These are phyloP conservation scores for Arbutus unedo DNA, from an alignment of 148 eudicot species.

Conservation along the genomic window DNA sequence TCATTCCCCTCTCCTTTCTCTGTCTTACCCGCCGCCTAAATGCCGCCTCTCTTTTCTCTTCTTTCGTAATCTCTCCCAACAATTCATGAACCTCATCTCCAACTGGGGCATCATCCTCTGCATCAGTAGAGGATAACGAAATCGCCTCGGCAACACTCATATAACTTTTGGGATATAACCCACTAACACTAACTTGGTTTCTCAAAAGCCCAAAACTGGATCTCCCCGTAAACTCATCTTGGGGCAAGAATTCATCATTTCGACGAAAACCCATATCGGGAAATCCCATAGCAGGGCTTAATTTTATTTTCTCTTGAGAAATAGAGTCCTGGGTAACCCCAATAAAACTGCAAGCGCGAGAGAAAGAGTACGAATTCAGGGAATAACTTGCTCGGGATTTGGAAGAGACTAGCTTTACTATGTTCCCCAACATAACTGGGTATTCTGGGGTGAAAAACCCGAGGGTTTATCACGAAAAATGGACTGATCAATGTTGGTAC, in stretches of 20 bases:
- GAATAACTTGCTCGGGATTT: slow-evolving; percentile 29
- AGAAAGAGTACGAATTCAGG: slow-evolving; percentile 20
- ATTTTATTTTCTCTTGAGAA: slow-evolving; percentile 25
- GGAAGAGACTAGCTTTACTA: slow-evolving; percentile 37
- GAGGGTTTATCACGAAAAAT: slow-evolving; percentile 22
- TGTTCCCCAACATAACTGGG: slow-evolving; percentile 61
- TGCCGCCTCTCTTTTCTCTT: slow-evolving; percentile 35
- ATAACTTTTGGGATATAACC: slow-evolving; percentile 49
- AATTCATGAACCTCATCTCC: slow-evolving; percentile 61
- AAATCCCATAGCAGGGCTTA: slow-evolving; percentile 27
- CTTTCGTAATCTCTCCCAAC: slow-evolving; percentile 56
- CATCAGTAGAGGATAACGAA: slow-evolving; percentile 36
- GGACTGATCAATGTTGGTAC: slow-evolving; percentile 21
- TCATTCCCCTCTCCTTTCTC: slow-evolving; percentile 35
- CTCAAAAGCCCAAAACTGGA: slow-evolving; percentile 25
- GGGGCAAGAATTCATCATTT: slow-evolving; percentile 25
- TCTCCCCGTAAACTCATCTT: slow-evolving; percentile 30
- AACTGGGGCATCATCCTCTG: slow-evolving; percentile 46
- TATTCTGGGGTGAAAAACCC: slow-evolving; percentile 15
- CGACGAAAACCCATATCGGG: slow-evolving; percentile 41
- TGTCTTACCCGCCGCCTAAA: slow-evolving; percentile 5
- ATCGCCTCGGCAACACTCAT: slow-evolving; percentile 70
- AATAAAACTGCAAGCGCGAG: slow-evolving; percentile 39
- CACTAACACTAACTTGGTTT: slow-evolving; percentile 26
- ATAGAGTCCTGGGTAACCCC: slow-evolving; percentile 36